Evolutionary conservation across 2,329 filamentous ascomycete species (phyloP), one percentile per base, ranked within the genome.

Genomic region (Zopfia rhizophila): DNA sequence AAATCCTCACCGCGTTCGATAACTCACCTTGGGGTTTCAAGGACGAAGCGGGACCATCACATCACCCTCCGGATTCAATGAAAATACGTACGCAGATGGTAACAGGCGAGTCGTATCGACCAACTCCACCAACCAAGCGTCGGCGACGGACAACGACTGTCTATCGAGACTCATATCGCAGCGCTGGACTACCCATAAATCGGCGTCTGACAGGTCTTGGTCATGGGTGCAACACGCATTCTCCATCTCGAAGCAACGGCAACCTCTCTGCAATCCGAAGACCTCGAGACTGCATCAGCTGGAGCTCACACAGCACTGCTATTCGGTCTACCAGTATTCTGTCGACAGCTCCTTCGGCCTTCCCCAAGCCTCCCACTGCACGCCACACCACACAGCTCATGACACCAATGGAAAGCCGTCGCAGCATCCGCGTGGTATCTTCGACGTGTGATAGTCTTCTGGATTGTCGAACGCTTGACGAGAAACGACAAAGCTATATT

Each of bases 1-100:
- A 56, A 17, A 72, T 75, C 19, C 60, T 72, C 10, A 62, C 66
- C n/a, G 63, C 68, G 12, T 63, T 67, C 24, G 69, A 73, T 16
- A 66, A 71, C 13, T 74, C 74, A 7, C 65, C 70, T 17, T 74
- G 61, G 63, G 73, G 72, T 1, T 63, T 64, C 7, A 49, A 54
- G 18, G 48, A 61, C 11, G 63, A 65, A 13, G 63, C 67, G 25
- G 56, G 62, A 25, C 66, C 65, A 2, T 65, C 71, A 22, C 70
- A 74, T 47, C 69, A 63, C 16, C 72, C 73, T 5, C 68, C 72
- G 40, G 70, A 75, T 37, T 76, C 73, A 41, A 76, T 76, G 64
- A 74, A 70, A 12, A 65, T 74, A 11, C 66, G 74, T 4, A 70
- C 72, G 12, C 70, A 74, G 39, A 65, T 75, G 25, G 67, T 70